Base-by-base conservation (phyloP, 2,329 filamentous ascomycete species). In the Penicillium expansum region DNA sequence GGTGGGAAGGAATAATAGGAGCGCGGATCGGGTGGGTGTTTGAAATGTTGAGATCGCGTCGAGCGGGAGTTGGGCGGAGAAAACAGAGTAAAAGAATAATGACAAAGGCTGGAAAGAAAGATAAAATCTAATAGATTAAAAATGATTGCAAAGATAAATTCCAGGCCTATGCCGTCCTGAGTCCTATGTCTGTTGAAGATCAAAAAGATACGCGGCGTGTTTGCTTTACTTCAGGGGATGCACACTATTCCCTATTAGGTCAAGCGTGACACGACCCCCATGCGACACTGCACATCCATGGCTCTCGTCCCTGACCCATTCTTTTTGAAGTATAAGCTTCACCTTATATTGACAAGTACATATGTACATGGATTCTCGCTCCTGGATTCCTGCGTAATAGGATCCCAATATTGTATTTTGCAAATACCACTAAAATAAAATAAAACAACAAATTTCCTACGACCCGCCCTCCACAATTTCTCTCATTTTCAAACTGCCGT, bases 401-500 rank as follows among this genome's bases (percentile, higher is more conserved):
- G 9, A 24, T 16, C 22, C n/a, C n/a, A 8, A 16, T 22, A 14
- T 22, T 13, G 1, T 42, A 20, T 20, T 29, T 14, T 30, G 18
- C 1, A n/a, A 20, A 42, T 13, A 4, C 4, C 4, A 6, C 18
- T 29, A n/a, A 8, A 42, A 42, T 16, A 22, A n/a, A 30, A n/a
- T 2, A 52, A 22, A 30, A 38, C 0, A 37, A 47, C 24, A 20
- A 42, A 42, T 8, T 22, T 18, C 11, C 18, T 16, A 3, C n/a
- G 1, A 22, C 10, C 33, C 11, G 2, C n/a, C 18, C 16, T 45
- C 16, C 18, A 22, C 18, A 33, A 48, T 16, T 16, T 20, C 14
- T 18, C 13, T 41, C 16, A 7, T 14, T 35, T 35, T 70, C 50
- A 74, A 48, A 71, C 63, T 0, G 70, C 70, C 37, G 70, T 69